Evolutionary conservation across 352 stramenopile species (phyloP).

Genomic region (Pythium plurisporium): DNA sequence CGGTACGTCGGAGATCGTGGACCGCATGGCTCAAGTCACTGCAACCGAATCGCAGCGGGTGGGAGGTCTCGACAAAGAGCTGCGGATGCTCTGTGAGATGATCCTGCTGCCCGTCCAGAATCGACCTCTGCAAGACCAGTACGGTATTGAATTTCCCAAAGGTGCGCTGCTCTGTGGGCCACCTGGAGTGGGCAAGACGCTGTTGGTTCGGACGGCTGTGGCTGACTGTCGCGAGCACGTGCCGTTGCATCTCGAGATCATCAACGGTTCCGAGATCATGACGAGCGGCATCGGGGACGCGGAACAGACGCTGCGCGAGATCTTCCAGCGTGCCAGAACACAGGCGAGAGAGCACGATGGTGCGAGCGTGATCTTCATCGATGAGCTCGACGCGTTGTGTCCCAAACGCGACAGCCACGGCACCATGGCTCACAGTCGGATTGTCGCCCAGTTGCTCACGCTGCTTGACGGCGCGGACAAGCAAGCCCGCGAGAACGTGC

Average conservation of each 20-base stretch:
- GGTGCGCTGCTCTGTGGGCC: slow-evolving; percentile 69
- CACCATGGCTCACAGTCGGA: slow-evolving; percentile 49
- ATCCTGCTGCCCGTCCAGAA: slow-evolving; percentile 58
- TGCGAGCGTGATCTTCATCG: slow-evolving; percentile 91
- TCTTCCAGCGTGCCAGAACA: slow-evolving; percentile 42
- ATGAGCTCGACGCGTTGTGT: slow-evolving; percentile 95
- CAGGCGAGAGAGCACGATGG: slow-evolving; percentile 28
- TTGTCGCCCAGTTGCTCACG: slow-evolving; percentile 95
- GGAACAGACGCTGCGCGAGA: slow-evolving; percentile 51
- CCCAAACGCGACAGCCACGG: slow-evolving; percentile 81
- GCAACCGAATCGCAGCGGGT: slow-evolving; percentile 12
- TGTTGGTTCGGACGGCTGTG: slow-evolving; percentile 68
- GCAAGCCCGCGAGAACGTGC: slow-evolving; percentile 73
- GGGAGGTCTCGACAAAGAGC: slow-evolving; percentile 66
- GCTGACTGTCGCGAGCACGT: slow-evolving; percentile 46
- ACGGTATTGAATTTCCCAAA: slow-evolving; percentile 60
- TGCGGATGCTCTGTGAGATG: slow-evolving; percentile 53
- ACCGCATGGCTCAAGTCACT: not conserved
- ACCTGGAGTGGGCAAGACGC: slow-evolving; percentile 77
- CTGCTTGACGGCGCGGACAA: slow-evolving; percentile 91
- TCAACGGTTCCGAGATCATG: slow-evolving; percentile 82
- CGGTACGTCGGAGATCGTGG: not conserved
- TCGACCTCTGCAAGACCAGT: slow-evolving; percentile 24
- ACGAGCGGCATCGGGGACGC: slow-evolving; percentile 68
- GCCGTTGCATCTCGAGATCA: slow-evolving; percentile 52